phyloP scores from a whole-genome alignment of 805 yeast genomes.

The Ogataea ganodermae region DNA sequence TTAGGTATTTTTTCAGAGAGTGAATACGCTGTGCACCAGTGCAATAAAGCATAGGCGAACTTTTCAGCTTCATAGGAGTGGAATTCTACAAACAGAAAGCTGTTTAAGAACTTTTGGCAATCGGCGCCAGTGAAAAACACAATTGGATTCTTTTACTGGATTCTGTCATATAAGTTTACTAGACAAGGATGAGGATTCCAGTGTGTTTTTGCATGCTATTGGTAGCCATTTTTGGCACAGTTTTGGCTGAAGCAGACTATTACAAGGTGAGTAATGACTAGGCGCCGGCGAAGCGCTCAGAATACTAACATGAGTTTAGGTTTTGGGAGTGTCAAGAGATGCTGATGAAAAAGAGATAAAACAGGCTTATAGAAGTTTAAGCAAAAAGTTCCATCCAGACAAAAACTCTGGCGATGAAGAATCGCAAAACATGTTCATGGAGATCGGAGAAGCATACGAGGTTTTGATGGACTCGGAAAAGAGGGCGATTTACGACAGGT shows the following conservation, averaged over 20 bases:
- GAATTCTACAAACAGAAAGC: background rate
- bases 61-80: background rate
- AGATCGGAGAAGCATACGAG: conserved; percentile 92
- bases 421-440: conserved; percentile 85
- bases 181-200: background rate
- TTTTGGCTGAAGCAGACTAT: conserved; percentile 42
- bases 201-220: conserved; percentile 8
- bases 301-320: conserved; percentile 24
- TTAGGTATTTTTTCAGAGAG: background rate
- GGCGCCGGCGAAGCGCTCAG: background rate
- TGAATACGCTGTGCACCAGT: background rate
- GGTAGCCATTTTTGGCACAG: conserved; percentile 14
- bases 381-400: conserved; percentile 92
- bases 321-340: conserved; percentile 66
- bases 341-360: conserved; percentile 84
- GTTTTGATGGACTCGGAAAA: conserved; percentile 74
- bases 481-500: conserved; percentile 66
- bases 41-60: background rate
- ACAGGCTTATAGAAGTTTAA: conserved; percentile 77
- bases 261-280: conserved; percentile 31
- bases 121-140: background rate
- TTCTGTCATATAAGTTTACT: background rate
- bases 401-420: conserved; percentile 81
- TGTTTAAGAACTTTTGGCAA: no score
- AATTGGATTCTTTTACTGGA: no score